Conservation (phyloP, 164 flowering plant genomes). For the Akebia trifoliata region DNA sequence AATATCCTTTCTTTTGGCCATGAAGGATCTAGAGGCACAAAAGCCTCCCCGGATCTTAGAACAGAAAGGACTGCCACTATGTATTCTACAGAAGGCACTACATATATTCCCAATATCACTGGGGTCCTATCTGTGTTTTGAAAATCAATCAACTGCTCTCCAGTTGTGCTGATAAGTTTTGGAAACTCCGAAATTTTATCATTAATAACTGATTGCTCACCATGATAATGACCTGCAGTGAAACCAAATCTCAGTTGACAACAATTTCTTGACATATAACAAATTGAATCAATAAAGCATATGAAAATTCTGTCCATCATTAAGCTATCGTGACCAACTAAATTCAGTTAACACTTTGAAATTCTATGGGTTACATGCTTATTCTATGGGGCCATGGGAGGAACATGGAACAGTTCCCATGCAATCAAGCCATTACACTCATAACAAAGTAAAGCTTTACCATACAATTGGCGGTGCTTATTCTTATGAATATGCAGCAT, state of each 20-base stretch:
- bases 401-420: too few species aligned
- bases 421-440: too few species aligned
- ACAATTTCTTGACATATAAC: not conserved
- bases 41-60: slow-evolving; percentile 79
- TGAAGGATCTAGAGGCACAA: slow-evolving; percentile 78
- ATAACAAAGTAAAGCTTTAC: too few species aligned
- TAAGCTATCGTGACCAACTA: not conserved
- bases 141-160: slow-evolving; percentile 8
- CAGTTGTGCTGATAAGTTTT: not conserved
- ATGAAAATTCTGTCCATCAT: not conserved
- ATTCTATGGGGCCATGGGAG: too few species aligned
- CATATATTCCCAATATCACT: slow-evolving; percentile 56
- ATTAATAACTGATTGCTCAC: slow-evolving; percentile 3
- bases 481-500: too few species aligned
- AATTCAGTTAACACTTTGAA: too few species aligned
- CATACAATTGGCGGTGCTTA: too few species aligned
- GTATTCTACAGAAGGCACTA: slow-evolving; percentile 77
- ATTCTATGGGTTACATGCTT: too few species aligned
- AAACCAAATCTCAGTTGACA: not conserved
- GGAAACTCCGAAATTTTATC: slow-evolving; percentile 7
- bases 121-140: slow-evolving; percentile 22
- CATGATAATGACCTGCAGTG: slow-evolving; percentile 17
- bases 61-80: slow-evolving; percentile 69
- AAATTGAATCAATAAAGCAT: not conserved
- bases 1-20: slow-evolving; percentile 74